Percentiles rank a stretch among this genome's conserved stretches.
These are phyloP conservation scores for Sphaerulina populicola DNA, from an alignment of 2,329 filamentous ascomycete genomes.

Conservation along the genomic window DNA sequence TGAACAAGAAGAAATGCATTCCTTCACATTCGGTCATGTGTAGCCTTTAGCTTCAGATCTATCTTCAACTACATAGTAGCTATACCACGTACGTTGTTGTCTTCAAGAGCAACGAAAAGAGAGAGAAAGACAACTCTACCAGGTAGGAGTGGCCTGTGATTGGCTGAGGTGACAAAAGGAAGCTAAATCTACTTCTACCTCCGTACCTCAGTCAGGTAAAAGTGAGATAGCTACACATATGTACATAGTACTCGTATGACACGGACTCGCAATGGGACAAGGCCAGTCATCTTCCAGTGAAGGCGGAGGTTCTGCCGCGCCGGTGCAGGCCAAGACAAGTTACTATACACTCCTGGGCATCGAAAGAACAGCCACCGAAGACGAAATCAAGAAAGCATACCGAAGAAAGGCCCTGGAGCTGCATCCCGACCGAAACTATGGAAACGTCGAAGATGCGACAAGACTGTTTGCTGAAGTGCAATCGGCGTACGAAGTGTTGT, in stretches of 20 bases:
- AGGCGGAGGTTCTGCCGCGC: slow-evolving; percentile 21
- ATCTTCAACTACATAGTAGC: too few relatives aligned
- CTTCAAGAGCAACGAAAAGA: too few relatives aligned
- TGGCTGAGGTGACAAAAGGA: too few relatives aligned
- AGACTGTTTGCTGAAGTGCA: slow-evolving; percentile 84
- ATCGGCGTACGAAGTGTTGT: slow-evolving; percentile 89
- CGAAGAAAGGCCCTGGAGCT: slow-evolving; percentile 82
- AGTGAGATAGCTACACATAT: too few relatives aligned
- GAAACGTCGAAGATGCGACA: slow-evolving; percentile 75
- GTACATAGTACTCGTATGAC: too few relatives aligned
- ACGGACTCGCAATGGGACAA: slow-evolving; percentile 36
- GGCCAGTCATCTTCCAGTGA: slow-evolving; percentile 37
- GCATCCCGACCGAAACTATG: slow-evolving; percentile 88
- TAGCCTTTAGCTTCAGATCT: too few relatives aligned
- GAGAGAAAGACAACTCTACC: too few relatives aligned
- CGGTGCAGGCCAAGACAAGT: slow-evolving; percentile 53
- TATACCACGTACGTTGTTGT: too few relatives aligned
- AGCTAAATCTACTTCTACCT: too few relatives aligned
- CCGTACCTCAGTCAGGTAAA: too few relatives aligned
- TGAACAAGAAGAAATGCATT: background rate
- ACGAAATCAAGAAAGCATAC: slow-evolving; percentile 95
- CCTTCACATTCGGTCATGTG: background rate
- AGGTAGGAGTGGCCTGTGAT: too few relatives aligned
- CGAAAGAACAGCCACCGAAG: slow-evolving; percentile 63
- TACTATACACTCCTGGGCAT: slow-evolving; percentile 81